Conservation (phyloP, 2,329 filamentous ascomycete genomes). For the Fusarium sp. region DNA sequence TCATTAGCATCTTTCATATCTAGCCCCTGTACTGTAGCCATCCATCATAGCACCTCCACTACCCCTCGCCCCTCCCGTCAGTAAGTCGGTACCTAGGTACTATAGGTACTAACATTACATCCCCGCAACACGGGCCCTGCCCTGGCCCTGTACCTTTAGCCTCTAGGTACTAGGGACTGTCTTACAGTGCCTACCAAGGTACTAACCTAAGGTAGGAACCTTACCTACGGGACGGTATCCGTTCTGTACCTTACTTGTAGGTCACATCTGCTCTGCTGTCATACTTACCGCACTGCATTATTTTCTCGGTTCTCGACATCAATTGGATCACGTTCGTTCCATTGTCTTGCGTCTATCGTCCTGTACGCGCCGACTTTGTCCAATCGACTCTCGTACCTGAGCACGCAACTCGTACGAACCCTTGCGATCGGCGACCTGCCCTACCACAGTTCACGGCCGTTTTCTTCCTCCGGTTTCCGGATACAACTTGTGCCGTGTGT, state of each 20-base stretch:
- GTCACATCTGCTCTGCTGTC: neutral
- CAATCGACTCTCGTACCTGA: constrained; percentile 14
- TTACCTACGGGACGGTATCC: constrained; percentile 12
- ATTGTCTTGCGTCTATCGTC: constrained; percentile 3
- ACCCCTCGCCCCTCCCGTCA: constrained; percentile 15
- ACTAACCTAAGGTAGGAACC: neutral
- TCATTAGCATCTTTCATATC: neutral
- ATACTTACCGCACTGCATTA: constrained; percentile 1
- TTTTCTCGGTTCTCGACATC: constrained; percentile 1
- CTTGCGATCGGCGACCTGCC: constrained; percentile 26
- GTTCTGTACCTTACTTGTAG: constrained; percentile 4
- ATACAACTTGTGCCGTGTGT: constrained; percentile 7
- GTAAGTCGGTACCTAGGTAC: neutral
- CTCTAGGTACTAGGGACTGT: neutral
- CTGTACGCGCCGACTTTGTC: constrained; percentile 6
- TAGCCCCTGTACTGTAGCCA: neutral
- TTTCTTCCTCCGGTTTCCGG: constrained; percentile 16
- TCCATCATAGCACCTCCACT: neutral
- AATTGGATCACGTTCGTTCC: constrained; percentile 18
- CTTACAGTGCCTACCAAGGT: neutral
- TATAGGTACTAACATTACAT: neutral
- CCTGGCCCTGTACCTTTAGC: constrained; percentile 10
- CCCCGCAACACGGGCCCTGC: constrained; percentile 14
- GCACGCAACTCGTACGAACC: constrained; percentile 19
- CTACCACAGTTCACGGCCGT: constrained; percentile 15